These are phyloP conservation scores for Gentiana dahurica DNA, from an alignment of 257 asterid species.

Conservation along the genomic window DNA sequence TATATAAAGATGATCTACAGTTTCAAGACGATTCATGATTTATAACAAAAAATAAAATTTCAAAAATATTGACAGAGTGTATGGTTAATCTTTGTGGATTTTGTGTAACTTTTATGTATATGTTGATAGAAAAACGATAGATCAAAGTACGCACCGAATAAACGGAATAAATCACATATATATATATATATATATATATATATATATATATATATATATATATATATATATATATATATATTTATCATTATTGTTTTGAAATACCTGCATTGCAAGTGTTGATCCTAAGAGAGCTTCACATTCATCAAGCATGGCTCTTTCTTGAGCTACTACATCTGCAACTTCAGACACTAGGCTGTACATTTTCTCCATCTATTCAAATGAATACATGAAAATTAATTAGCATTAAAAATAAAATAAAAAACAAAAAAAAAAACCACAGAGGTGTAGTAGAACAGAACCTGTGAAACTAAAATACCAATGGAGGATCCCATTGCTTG, in stretches of 20 bases:
- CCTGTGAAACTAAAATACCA: slow-evolving; percentile 43
- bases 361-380: slow-evolving; percentile 57
- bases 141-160: no score
- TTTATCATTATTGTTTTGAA: no score
- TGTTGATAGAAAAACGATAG: no score
- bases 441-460: slow-evolving; percentile 4
- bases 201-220: no score
- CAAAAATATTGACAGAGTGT: no score
- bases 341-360: slow-evolving; percentile 62
- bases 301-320: slow-evolving; percentile 73
- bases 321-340: slow-evolving; percentile 70
- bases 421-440: background rate
- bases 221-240: no score
- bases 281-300: slow-evolving; percentile 53
- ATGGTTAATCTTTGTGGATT: no score
- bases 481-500: slow-evolving; percentile 71
- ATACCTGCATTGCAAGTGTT: slow-evolving; percentile 67
- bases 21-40: background rate
- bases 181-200: no score
- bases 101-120: no score
- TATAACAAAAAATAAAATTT: background rate
- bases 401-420: background rate
- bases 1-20: no score
- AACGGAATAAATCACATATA: no score
- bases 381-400: slow-evolving; percentile 5